A percentile compares a stretch with the other conserved stretches of the same genome.
phyloP scores from a whole-genome alignment of 202 grass and related monocot genomes.

The Panicum virgatum region DNA sequence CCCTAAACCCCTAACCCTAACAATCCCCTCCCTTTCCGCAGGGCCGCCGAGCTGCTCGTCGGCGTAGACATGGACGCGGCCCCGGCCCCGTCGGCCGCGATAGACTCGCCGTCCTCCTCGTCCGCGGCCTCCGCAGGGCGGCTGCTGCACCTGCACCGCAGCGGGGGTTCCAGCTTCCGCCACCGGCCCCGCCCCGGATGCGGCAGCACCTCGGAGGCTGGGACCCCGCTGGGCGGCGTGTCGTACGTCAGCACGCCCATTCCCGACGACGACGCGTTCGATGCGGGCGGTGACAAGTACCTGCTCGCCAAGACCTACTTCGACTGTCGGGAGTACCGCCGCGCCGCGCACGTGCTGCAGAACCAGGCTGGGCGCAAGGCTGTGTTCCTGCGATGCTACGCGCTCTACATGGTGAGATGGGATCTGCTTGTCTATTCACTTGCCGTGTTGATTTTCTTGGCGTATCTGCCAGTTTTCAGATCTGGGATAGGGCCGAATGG shows the following conservation, averaged over 20 bases:
- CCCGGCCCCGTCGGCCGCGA: conserved; percentile 27
- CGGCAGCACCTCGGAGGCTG: conserved; percentile 29
- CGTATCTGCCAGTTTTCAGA: conserved; percentile 18
- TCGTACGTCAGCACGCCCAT: conserved; percentile 90
- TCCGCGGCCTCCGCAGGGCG: conserved; percentile 50
- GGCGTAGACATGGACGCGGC: conserved; percentile 67
- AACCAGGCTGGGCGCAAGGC: conserved; percentile 65
- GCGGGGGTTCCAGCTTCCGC: conserved; percentile 70
- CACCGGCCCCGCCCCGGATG: conserved; percentile 56
- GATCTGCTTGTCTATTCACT: neutral
- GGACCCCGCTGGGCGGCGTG: conserved; percentile 73
- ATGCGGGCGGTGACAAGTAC: conserved; percentile 71
- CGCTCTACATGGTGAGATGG: conserved; percentile 84
- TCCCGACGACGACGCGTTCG: conserved; percentile 74
- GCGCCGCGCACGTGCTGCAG: conserved; percentile 69
- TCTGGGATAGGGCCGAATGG: neutral
- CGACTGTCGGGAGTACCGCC: conserved; percentile 91
- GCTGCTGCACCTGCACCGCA: conserved; percentile 60
- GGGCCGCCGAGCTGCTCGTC: conserved; percentile 86
- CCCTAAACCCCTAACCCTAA: conserved; percentile 42
- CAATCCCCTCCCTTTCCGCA: conserved; percentile 22
- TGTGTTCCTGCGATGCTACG: conserved; percentile 89
- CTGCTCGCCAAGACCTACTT: conserved; percentile 97
- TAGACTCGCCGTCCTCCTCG: conserved; percentile 45
- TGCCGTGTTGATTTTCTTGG: neutral